Evolutionary conservation across 2,329 filamentous ascomycete species (phyloP), one percentile per base, ranked within the genome.

Genomic region (Curvularia sp.): DNA sequence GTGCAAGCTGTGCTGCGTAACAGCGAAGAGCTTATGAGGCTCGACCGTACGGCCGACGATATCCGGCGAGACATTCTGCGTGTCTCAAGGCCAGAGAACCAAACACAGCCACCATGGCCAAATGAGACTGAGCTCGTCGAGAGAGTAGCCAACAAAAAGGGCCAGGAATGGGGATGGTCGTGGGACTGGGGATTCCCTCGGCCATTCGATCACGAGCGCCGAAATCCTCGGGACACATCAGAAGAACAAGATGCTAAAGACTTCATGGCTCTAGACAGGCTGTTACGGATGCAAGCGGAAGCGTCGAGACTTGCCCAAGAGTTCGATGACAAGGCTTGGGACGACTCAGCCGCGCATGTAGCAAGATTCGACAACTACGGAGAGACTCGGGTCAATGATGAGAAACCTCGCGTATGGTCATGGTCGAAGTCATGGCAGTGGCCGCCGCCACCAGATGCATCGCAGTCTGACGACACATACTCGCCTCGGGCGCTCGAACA

Each of bases 401-500:
- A 12, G 8, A 42, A 57, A 19, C 52, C 59, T 27, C 54, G 47
- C 8, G 39, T 50, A 18, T 60, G 61, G 55, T 56, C 60, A 25
- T 64, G 47, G 45, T 58, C 60, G 15, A 65, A 55, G 56, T 65
- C 62, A n/a, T 67, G 60, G 57, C 59, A 61, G 18, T 70, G 63
- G 67, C 67, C 67, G 5, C 61, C 63, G 10, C 59, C 67, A 53
- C 55, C 55, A 55, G 52, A 57, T 4, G 48, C 45, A 21, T 12
- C 49, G 28, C 54, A 51, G 4, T 50, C 43, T 21, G 46, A 64
- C 9, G 41, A 30, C 28, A 34, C 53, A 46, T 87, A 87, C 69
- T 87, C 85, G 1, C 85, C 84, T 0, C 68, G 83, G n/a, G 73
- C 79, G 18, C 72, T 87, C 1, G 84, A 86, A 64, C 73, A 77